A percentile compares a stretch with the other conserved stretches of the same genome.
These are phyloP conservation scores for Excoecaria cochinchinensis DNA, from an alignment of 345 rosid genomes.

Conservation along the genomic window DNA sequence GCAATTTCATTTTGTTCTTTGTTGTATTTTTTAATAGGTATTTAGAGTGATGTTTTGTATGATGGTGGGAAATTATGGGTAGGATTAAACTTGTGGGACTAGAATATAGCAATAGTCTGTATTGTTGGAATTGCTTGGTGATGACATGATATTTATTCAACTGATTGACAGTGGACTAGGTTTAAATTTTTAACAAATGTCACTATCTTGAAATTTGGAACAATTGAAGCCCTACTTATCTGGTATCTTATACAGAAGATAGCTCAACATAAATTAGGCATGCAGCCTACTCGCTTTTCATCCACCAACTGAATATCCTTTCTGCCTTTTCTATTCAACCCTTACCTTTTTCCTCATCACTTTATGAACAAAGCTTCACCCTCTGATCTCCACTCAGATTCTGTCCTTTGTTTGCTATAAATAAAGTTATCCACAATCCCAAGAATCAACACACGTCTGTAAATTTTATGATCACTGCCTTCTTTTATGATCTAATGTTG, in stretches of 20 bases:
- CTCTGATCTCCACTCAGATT: not conserved
- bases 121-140: not conserved
- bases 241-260: not conserved
- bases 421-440: not conserved
- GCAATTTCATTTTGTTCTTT: too few species aligned
- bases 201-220: constrained; percentile 15
- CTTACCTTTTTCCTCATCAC: not conserved
- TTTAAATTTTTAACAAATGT: constrained; percentile 3
- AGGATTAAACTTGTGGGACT: not conserved
- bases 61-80: not conserved
- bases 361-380: not conserved
- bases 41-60: too few species aligned
- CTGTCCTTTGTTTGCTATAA: not conserved
- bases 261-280: constrained; percentile 2
- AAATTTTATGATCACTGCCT: not conserved
- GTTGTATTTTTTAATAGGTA: too few species aligned
- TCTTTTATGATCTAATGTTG: too few species aligned
- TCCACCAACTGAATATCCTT: not conserved
- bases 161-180: not conserved
- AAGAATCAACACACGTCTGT: not conserved
- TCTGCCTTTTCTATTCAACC: not conserved
- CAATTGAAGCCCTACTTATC: not conserved
- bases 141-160: too few species aligned
- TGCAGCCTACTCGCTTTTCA: not conserved
- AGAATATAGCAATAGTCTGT: not conserved